Base-by-base conservation (phyloP, 2,329 filamentous ascomycete species). In the Periconia digitata region DNA sequence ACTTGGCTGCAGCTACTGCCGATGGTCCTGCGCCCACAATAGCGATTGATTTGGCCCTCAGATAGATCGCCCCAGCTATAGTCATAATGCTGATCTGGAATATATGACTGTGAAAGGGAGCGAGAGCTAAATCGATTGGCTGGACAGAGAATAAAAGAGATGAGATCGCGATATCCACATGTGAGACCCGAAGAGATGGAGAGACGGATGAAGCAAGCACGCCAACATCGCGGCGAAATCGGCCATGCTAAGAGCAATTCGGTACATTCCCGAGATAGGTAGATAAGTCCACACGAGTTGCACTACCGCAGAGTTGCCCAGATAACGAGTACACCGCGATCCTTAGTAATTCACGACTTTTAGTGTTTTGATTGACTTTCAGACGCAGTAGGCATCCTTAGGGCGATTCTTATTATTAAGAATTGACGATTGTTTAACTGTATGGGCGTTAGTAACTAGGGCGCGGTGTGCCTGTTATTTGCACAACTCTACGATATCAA, bases 21-120 rank as follows among this genome's bases (percentile, higher is more conserved):
- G 82, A 83, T 0, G 92, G 89, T 0, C 92, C 92, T 8, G 88
- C 91, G 18, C 92, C 92, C 56, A 96, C 84, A 51, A 96, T 78
- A 56, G 89, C 90, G 55, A 96, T 78, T 39, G 72, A 81, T 50
- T 78, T 78, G 41, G 88, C 78, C 44, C 62, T 63, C 36, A 74
- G 7, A 4, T 32, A 32, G n/a, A 15, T 32, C 27, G 10, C n/a
- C 3, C 27, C 27, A 12, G 27, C 27, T 15, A 32, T 32, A 4
- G 10, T 10, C 3, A 32, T 12, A 15, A 32, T n/a, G n/a, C n/a
- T n/a, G n/a, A n/a, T n/a, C n/a, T n/a, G n/a, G n/a, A n/a, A n/a
- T n/a, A n/a, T 15, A 32, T 32, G 27, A 32, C 10, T 32, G n/a
- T 32, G 27, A 32, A 32, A 4, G 8, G 10, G 27, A 32, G 27